phyloP scores from a whole-genome alignment of 441 rosid genomes.

The Adansonia rubrostipa region DNA sequence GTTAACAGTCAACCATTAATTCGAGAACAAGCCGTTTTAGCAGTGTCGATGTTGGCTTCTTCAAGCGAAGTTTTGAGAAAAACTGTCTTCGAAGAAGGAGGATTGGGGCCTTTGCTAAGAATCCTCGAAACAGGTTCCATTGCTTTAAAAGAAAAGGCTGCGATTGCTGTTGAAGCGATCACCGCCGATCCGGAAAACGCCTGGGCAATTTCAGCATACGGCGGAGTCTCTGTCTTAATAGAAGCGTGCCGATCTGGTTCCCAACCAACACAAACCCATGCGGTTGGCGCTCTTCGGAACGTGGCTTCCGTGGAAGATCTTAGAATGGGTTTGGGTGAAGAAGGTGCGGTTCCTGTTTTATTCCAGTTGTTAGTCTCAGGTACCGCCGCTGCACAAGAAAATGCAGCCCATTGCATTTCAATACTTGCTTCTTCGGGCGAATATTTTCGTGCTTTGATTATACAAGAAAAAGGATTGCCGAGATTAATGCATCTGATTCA shows the following conservation, averaged over 20 bases:
- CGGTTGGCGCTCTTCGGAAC: conserved; percentile 67
- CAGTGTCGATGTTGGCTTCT: conserved; percentile 61
- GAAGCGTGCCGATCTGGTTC: conserved; percentile 74
- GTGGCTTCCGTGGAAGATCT: conserved; percentile 63
- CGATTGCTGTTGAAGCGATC: conserved; percentile 68
- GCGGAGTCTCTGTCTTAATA: conserved; percentile 59
- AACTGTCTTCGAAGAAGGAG: conserved; percentile 67
- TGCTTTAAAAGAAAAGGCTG: conserved; percentile 62
- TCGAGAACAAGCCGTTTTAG: conserved; percentile 67
- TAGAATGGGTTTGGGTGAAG: conserved; percentile 59
- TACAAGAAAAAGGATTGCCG: conserved; percentile 63
- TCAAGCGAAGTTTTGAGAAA: conserved; percentile 61
- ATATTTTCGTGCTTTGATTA: conserved; percentile 54
- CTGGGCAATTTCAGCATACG: conserved; percentile 74
- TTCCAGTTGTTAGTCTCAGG: conserved; percentile 49
- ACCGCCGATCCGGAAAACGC: conserved; percentile 70
- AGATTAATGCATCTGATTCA: conserved; percentile 54
- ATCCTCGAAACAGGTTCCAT: conserved; percentile 64
- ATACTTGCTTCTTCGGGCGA: conserved; percentile 67
- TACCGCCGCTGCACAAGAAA: conserved; percentile 48
- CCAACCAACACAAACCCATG: conserved; percentile 47
- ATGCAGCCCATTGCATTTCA: conserved; percentile 53
- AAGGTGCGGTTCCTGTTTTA: conserved; percentile 70
- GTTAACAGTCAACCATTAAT: conserved; percentile 47
- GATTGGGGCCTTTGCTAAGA: conserved; percentile 69